Conservation (phyloP, 179 eudicot genomes). For the Pouteria campechiana region DNA sequence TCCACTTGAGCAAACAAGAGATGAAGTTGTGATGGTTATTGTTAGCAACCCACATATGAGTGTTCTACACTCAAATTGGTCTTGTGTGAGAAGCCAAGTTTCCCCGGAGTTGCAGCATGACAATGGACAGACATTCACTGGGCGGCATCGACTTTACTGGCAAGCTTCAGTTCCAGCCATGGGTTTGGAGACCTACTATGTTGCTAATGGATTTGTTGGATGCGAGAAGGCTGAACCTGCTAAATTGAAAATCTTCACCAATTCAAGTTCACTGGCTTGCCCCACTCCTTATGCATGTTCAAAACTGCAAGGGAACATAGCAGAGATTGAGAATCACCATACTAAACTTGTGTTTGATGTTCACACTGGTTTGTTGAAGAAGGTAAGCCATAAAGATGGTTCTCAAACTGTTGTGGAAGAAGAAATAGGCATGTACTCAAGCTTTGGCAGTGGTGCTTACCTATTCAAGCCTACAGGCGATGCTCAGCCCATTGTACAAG, state of each 20-base stretch:
- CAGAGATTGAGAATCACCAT: constrained; percentile 43
- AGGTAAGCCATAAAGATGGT: constrained; percentile 41
- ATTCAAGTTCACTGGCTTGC: constrained; percentile 39
- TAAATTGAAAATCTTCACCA: constrained; percentile 32
- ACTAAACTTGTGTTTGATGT: constrained; percentile 50
- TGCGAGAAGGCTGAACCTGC: constrained; percentile 75
- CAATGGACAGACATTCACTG: constrained; percentile 47
- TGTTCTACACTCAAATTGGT: constrained; percentile 89
- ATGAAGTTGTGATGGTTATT: constrained; percentile 78
- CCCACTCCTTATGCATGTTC: constrained; percentile 69
- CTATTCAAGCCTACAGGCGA: constrained; percentile 81
- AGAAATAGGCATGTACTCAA: constrained; percentile 81
- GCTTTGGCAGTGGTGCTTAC: constrained; percentile 91
- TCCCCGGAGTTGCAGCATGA: constrained; percentile 89
- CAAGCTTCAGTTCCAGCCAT: constrained; percentile 77
- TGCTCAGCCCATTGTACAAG: constrained; percentile 44
- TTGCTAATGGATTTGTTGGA: constrained; percentile 71
- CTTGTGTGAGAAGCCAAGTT: constrained; percentile 84
- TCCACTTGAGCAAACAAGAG: constrained; percentile 78
- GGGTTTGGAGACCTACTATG: constrained; percentile 78
- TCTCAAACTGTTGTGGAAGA: constrained; percentile 38
- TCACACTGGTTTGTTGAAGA: constrained; percentile 53
- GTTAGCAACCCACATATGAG: constrained; percentile 78
- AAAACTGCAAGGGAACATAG: constrained; percentile 41
- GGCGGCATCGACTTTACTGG: constrained; percentile 87